phyloP scores from a whole-genome alignment of 352 stramenopile species.

The Globisporangium spinosum region DNA sequence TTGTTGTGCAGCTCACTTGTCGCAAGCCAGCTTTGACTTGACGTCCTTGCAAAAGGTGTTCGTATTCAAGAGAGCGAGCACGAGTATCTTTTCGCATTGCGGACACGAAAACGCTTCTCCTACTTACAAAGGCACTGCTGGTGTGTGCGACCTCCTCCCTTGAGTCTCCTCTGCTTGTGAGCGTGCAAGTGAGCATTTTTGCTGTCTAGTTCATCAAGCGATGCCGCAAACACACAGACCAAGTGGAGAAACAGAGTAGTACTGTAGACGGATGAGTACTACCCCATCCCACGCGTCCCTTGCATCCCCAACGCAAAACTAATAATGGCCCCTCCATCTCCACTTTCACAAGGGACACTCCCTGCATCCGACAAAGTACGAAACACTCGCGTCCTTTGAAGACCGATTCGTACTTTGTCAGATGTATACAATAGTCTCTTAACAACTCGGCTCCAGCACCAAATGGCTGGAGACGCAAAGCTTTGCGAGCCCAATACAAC shows the following conservation, averaged over 20 bases:
- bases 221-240: neutral
- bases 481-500: neutral
- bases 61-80: neutral
- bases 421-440: neutral
- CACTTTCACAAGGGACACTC: neutral
- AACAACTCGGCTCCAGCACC: neutral
- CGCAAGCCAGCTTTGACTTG: neutral
- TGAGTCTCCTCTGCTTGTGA: neutral
- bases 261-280: neutral
- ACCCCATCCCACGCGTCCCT: neutral
- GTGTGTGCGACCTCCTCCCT: neutral
- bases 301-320: neutral
- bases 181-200: neutral
- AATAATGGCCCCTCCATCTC: neutral
- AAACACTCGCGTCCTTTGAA: neutral
- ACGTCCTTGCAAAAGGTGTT: neutral
- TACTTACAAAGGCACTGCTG: neutral
- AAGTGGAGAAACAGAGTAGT: neutral
- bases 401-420: neutral
- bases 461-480: slow-evolving; percentile 14
- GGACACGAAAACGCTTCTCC: slow-evolving; percentile 1
- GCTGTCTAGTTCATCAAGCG: neutral
- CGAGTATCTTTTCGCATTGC: neutral
- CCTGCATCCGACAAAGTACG: slow-evolving; percentile 1
- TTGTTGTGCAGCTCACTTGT: neutral